Evolutionary conservation across 2,329 filamentous ascomycete species (phyloP).

Genomic region (Microcera coccophila): DNA sequence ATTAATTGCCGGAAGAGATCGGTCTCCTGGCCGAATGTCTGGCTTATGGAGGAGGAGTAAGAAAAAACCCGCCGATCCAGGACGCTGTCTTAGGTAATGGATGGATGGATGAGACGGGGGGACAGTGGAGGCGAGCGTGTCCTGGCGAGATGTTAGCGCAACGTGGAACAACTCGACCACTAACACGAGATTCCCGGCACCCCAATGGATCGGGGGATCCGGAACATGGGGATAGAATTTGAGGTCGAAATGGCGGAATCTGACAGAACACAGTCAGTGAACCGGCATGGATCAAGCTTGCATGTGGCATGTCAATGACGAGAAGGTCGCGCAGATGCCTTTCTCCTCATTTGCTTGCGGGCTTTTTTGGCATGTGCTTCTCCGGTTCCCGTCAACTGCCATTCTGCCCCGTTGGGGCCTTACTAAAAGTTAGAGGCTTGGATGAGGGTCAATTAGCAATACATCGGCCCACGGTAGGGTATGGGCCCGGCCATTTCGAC

Average conservation of each 20-base stretch:
- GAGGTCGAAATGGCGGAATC: constrained; percentile 6
- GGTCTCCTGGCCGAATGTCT: constrained; percentile 15
- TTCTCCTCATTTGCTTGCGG: constrained; percentile 23
- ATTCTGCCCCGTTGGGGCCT: constrained; percentile 6
- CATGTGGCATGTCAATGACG: constrained; percentile 25
- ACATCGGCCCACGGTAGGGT: constrained; percentile 23
- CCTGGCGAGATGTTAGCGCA: not conserved
- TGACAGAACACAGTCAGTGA: constrained; percentile 8
- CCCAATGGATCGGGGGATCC: constrained; percentile 1
- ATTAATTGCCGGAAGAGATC: constrained; percentile 16
- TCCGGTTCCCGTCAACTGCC: not conserved
- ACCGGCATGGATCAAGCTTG: not conserved
- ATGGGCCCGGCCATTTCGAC: constrained; percentile 17
- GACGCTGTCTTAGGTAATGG: constrained; percentile 8
- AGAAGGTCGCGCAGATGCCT: constrained; percentile 21
- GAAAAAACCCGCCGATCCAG: constrained; percentile 16
- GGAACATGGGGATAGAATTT: constrained; percentile 1
- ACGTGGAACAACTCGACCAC: not conserved
- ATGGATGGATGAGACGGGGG: constrained; percentile 11
- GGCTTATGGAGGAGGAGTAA: too few species aligned
- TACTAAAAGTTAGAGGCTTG: not conserved
- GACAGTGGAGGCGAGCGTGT: constrained; percentile 1
- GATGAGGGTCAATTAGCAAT: not conserved
- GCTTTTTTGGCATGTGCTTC: constrained; percentile 27
- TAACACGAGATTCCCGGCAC: not conserved